Percentiles rank a stretch among this genome's conserved stretches.
Evolutionary conservation across 169 alveolate species (phyloP).

Genomic region (Eimeria acervulina): DNA sequence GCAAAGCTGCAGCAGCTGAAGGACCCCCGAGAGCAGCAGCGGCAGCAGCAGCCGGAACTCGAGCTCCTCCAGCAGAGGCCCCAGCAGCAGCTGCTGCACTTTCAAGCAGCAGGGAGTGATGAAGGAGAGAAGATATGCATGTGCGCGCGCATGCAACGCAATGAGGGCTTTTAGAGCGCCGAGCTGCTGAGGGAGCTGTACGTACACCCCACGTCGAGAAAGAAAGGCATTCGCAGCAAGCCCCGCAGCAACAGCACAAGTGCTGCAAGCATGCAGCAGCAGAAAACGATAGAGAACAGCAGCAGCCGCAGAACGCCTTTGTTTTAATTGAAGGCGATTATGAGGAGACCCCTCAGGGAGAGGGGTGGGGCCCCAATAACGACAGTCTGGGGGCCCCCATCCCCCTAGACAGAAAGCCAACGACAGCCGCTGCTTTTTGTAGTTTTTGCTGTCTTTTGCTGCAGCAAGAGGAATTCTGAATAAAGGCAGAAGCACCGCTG

Average conservation of each 20-base stretch:
- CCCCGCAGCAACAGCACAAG: background rate
- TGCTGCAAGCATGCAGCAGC: background rate
- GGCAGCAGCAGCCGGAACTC: slow-evolving; percentile 22
- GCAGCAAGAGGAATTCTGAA: too few species aligned
- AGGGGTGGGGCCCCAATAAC: too few species aligned
- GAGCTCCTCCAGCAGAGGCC: slow-evolving; percentile 40
- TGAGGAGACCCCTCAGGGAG: too few species aligned
- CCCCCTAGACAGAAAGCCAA: too few species aligned
- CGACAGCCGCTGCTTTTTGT: too few species aligned
- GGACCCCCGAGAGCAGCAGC: background rate
- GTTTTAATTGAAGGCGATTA: too few species aligned
- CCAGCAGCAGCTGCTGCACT: slow-evolving; percentile 43
- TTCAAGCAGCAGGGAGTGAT: slow-evolving; percentile 7
- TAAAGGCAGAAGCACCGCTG: too few species aligned
- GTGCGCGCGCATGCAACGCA: slow-evolving; percentile 37
- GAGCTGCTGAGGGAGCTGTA: background rate
- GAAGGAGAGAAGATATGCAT: background rate
- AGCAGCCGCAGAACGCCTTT: background rate
- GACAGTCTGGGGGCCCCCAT: too few species aligned
- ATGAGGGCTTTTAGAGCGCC: background rate
- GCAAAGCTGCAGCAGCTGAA: background rate
- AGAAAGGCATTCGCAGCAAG: background rate
- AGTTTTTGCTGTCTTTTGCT: too few species aligned
- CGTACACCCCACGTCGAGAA: slow-evolving; percentile 13
- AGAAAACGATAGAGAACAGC: background rate